These are phyloP conservation scores for Botrytis squamosa DNA, from an alignment of 2,329 filamentous ascomycete genomes.

Conservation along the genomic window DNA sequence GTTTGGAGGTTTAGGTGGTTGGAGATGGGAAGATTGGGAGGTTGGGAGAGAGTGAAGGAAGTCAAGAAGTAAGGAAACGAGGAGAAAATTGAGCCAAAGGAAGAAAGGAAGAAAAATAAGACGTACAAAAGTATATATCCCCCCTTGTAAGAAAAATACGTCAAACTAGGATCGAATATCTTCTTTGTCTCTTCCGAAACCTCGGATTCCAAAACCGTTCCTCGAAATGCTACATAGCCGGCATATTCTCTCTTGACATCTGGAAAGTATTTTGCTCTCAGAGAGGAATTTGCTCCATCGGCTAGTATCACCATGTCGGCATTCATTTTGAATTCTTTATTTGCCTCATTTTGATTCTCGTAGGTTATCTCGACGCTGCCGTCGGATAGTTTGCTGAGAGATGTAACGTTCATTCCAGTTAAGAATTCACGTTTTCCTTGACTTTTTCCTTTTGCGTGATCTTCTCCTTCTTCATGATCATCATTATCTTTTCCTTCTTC, in stretches of 20 bases:
- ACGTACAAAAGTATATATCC: conserved; percentile 42
- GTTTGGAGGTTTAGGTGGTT: neutral
- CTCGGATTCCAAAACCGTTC: conserved; percentile 44
- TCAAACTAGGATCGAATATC: conserved; percentile 43
- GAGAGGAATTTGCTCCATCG: conserved; percentile 30
- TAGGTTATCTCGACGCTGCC: conserved; percentile 13
- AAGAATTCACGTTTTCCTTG: neutral
- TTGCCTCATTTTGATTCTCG: neutral
- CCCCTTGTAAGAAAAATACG: conserved; percentile 44
- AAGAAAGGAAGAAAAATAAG: too few relatives aligned
- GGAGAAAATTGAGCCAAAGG: neutral
- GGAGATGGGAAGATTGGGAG: neutral
- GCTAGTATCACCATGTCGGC: conserved; percentile 29
- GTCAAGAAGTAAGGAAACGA: neutral
- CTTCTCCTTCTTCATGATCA: neutral
- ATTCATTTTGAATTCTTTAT: conserved; percentile 4
- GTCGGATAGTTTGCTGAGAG: neutral
- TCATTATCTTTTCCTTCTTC: neutral
- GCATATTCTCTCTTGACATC: conserved; percentile 28
- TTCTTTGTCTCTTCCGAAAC: conserved; percentile 40
- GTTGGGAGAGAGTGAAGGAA: neutral
- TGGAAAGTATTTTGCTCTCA: conserved; percentile 24
- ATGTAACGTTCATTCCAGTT: neutral
- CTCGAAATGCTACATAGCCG: conserved; percentile 39
- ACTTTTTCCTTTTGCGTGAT: neutral